Evolutionary conservation across 768 basidiomycete genomes (phyloP), one percentile per base, ranked within the genome.

Genomic region (Chalciporus chontae): DNA sequence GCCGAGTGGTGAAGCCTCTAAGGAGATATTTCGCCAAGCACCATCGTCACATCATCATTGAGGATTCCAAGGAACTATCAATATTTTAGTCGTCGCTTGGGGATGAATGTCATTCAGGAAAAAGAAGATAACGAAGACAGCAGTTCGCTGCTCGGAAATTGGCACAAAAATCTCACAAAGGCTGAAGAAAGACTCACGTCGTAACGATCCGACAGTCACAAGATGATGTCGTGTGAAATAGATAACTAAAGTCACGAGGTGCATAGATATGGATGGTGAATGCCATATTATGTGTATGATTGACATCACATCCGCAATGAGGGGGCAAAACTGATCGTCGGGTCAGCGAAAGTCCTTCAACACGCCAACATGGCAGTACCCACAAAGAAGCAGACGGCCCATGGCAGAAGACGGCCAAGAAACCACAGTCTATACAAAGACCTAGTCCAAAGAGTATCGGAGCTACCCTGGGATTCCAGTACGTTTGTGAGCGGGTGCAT

Each of bases 301-400:
- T 3, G 62, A 59, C 2, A 63, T 17, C 14, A 63, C 54, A n/a
- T 63, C 62, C 8, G 54, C 55, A 36, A 63, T 36, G 19, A 63
- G 38, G 1, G 62, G 62, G 19, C 40, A 40, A 47, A 63, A 65
- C 62, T 63, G n/a, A n/a, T 10, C 3, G 6, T 18, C 9, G 1
- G 17, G 5, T 62, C 34, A 56, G 49, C 41, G 5, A 13, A 26
- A 10, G 0, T 11, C 11, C 3, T 36, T 27, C 27, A 5, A 2
- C 13, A 17, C 2, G 26, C 17, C 14, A 24, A 32, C 8, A 6
- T 9, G n/a, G 14, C 2, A 21, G 3, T 5, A 21, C 62, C 49
- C 38, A 63, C 62, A 46, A 63, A 63, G 40, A 63, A 63, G 29
- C 36, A 56, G 43, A 63, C 3, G 3, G 54, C 60, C 52, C 56